A percentile compares a stretch with the other conserved stretches of the same genome.
Evolutionary conservation across 306 rosid species (phyloP).

Genomic region (Fragaria ananassa): DNA sequence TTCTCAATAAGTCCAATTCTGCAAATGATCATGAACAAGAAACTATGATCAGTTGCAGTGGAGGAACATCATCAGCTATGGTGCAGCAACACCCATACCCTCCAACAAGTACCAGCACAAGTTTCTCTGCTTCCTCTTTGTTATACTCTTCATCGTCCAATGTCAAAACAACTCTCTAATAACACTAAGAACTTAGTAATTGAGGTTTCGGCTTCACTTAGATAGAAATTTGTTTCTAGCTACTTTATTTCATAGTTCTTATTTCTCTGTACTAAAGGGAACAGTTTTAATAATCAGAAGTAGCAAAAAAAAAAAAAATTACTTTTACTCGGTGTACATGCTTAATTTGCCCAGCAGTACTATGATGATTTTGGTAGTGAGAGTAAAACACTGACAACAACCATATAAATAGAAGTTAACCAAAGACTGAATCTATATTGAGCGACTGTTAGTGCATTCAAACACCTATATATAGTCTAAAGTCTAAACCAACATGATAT

Average conservation of each 20-base stretch:
- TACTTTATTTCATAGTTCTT: neutral
- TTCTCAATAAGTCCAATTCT: conserved; percentile 31
- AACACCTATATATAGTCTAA: neutral
- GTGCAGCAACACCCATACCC: conserved; percentile 23
- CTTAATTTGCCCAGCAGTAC: no score
- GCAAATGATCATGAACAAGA: conserved; percentile 35
- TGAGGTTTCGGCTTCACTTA: neutral
- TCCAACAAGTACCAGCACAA: conserved; percentile 35
- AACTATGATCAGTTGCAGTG: conserved; percentile 11
- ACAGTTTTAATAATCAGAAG: neutral
- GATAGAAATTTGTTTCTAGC: neutral
- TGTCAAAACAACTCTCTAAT: conserved; percentile 28
- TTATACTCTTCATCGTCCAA: conserved; percentile 37
- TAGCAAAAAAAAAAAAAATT: neutral
- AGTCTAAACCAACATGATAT: neutral
- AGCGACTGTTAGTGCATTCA: neutral
- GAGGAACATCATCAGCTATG: conserved; percentile 24
- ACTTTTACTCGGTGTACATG: neutral
- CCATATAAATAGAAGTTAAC: no score
- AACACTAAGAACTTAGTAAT: conserved; percentile 13
- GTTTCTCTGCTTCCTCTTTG: conserved; percentile 36
- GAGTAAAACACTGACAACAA: no score
- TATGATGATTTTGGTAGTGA: neutral
- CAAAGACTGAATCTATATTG: no score
- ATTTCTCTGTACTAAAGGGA: neutral